Base-by-base conservation (phyloP, 179 eudicot species). In the Gypsophila paniculata region DNA sequence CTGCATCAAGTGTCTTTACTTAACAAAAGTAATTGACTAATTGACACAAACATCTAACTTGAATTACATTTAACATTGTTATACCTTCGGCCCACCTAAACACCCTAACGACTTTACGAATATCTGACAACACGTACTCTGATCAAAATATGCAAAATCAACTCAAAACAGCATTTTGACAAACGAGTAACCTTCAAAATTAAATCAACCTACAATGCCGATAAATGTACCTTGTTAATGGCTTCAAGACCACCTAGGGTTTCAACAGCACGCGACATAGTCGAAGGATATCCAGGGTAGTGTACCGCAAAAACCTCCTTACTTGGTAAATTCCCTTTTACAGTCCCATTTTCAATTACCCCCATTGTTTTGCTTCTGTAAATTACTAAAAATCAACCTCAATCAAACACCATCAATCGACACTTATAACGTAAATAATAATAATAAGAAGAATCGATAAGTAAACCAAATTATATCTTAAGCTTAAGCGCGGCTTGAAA, bases 271-370 rank as follows among this genome's bases (percentile, higher is more conserved):
- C 84, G 81, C 1, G 84, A 70, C 74, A 73, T 75, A 7, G 84
- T 77, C 15, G 83, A 80, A 73, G 86, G 84, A 63, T 83, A 83
- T 6, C 78, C 86, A 75, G 86, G 84, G 69, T 83, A 80, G 46
- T 80, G 82, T 70, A 83, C 80, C 17, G 76, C 82, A 61, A 83
- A 83, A 51, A 55, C 68, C 64, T 70, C 70, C 8, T 73, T 42
- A 44, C 76, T 73, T 12, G 84, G 86, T 11, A 83, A 60, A 42
- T 62, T 14, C 63, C 86, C 84, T 36, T 70, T 65, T 51, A 58
- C 69, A 48, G 80, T 61, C 59, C 86, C 86, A 9, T 83, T 82
- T 80, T 80, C 68, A 32, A 83, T 80, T 11, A 77, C 72, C 18
- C 86, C 84, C 86, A 80, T 78, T 23, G 2, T 15, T 42, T 29